Evolutionary conservation across 176 grass and related monocot species (phyloP), one percentile per base, ranked within the genome.

Genomic region (Hyparrhenia diplandra): DNA sequence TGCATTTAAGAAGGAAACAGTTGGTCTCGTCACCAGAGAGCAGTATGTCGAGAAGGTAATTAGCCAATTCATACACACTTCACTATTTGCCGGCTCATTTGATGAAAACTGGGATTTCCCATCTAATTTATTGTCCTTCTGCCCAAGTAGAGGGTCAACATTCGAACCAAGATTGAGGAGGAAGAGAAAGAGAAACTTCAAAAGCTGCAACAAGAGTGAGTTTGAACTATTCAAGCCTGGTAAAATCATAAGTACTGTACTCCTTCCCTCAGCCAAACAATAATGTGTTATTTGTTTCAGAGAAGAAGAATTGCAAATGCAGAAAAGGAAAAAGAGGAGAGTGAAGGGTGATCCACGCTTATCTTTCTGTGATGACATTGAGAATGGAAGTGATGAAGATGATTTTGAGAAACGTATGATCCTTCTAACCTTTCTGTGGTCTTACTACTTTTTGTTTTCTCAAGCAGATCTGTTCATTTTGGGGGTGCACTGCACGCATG

Each of bases 31-130:
- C 42, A 99, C 96, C 7, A 95, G 96, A 78, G 96, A 99, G 77
- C 88, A 99, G 72, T 99, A 99, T 91, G 96, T 99, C 20, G 96
- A 99, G 80, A 99, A 99, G 96, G 96, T 99, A 90, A 85, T 75
- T 43, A 20, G 14, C 8, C 27, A 18, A 57, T 60, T 65, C 45
- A 6, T 47, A 6, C 13, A 67, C 69, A 57, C 47, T 18, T 24
- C 13, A 55, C 24, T 54, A 40, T 76, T 41, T 16, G 0, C 35
- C 4, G 31, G 10, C 10, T 52, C 10, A 29, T 59, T 34, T 39
- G 6, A 24, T 18, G n/a, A 76, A 46, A 23, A 28, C 13, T 21
- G 23, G 12, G 20, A 11, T 71, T 31, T 43, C 21, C 2, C 12
- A 47, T 67, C 46, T 73, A 27, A 82, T 51, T 18, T 80, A 10